A percentile compares a stretch with the other conserved stretches of the same genome.
These are phyloP conservation scores for Picea glauca DNA, from an alignment of 75 land plant genomes.

Conservation along the genomic window DNA sequence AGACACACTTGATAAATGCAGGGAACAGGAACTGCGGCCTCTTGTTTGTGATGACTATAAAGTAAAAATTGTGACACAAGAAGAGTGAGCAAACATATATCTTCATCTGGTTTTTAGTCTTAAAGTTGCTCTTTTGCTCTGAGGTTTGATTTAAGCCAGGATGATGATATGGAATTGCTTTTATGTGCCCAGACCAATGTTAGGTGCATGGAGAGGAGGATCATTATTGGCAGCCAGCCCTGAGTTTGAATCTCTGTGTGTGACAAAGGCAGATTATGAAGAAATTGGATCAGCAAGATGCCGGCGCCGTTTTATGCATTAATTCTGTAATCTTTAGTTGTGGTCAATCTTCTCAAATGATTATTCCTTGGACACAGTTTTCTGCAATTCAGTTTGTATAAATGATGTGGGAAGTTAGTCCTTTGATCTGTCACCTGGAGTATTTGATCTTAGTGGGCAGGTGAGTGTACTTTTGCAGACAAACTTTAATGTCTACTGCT, in stretches of 20 bases:
- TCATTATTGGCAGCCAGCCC: constrained; percentile 94
- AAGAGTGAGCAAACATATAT: constrained; percentile 40
- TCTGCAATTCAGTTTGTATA: neutral
- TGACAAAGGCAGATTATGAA: constrained; percentile 90
- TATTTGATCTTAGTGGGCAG: neutral
- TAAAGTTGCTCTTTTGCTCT: neutral
- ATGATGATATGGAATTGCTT: neutral
- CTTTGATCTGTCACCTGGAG: neutral
- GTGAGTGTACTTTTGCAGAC: neutral
- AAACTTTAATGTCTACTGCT: neutral
- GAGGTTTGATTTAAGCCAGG: neutral
- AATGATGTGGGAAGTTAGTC: neutral
- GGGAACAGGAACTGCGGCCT: constrained; percentile 89
- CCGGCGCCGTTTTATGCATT: constrained; percentile 68
- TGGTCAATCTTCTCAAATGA: neutral
- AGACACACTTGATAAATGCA: constrained; percentile 20
- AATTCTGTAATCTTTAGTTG: constrained; percentile 6
- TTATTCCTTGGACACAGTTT: neutral
- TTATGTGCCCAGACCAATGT: constrained; percentile 57
- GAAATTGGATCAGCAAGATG: constrained; percentile 85
- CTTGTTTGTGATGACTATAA: constrained; percentile 82
- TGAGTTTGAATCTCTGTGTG: constrained; percentile 81
- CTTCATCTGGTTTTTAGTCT: constrained; percentile 8
- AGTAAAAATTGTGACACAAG: constrained; percentile 75
- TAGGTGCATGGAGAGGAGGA: constrained; percentile 95